Conservation (phyloP, 1,139 yeast species). For the Candida neerlandica region DNA sequence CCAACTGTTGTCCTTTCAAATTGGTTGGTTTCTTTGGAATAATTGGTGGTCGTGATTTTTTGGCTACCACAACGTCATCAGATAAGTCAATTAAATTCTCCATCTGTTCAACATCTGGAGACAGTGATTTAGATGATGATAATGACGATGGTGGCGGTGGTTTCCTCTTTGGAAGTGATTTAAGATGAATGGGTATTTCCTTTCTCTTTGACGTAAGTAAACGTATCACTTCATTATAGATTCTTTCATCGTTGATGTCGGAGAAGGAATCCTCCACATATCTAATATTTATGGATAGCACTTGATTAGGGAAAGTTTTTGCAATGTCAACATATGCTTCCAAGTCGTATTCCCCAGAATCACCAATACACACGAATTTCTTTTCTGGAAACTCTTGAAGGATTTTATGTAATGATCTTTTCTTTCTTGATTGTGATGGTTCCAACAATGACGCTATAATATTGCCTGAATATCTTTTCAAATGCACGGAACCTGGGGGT, state of each 20-base stretch:
- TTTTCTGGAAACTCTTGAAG: constrained; percentile 74
- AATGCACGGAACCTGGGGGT: constrained; percentile 78
- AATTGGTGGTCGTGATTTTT: constrained; percentile 29
- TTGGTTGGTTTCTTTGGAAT: constrained; percentile 41
- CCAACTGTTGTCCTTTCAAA: constrained; percentile 29
- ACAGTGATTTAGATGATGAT: too few relatives aligned
- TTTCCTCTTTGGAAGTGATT: constrained; percentile 4
- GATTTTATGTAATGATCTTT: constrained; percentile 63
- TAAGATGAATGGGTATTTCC: constrained; percentile 14
- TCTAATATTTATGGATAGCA: constrained; percentile 78
- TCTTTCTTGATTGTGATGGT: constrained; percentile 82
- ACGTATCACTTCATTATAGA: constrained; percentile 36
- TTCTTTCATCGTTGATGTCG: constrained; percentile 47
- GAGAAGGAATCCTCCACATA: constrained; percentile 74
- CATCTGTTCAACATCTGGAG: constrained; percentile 15
- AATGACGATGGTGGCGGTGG: constrained; percentile 6
- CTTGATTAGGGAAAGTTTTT: constrained; percentile 56
- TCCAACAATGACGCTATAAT: constrained; percentile 79
- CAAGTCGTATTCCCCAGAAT: constrained; percentile 92
- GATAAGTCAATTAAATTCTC: constrained; percentile 41
- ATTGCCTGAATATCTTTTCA: constrained; percentile 86
- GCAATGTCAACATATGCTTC: constrained; percentile 88
- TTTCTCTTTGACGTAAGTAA: constrained; percentile 15
- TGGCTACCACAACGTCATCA: constrained; percentile 20
- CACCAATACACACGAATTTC: constrained; percentile 84